Base-by-base conservation (phyloP, 495 filamentous ascomycete genomes). In the Lepraria neglecta region DNA sequence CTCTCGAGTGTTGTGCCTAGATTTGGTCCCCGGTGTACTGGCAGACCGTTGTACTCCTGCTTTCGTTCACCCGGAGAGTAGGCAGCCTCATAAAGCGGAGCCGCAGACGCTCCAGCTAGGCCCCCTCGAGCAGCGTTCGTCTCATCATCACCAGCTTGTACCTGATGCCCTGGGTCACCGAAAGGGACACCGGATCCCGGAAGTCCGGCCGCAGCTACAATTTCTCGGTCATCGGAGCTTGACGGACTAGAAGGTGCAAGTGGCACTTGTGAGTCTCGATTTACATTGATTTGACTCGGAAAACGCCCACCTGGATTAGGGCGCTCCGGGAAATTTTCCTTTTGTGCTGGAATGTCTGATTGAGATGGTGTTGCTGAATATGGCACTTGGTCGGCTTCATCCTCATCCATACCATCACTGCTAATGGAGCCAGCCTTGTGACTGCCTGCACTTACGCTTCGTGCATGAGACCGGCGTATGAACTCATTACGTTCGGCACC, bases 401-500 rank as follows among this genome's bases (percentile, higher is more conserved):
- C 91, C 64, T 96, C 91, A 59, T 95, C 91, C 68, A 91, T 78
- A 4, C 81, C 85, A 31, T 85, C 87, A 64, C 91, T 91, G 67
- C 82, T 83, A 27, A 82, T 74, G 35, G 88, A 88, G 43, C 73
- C 74, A 4, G 82, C 83, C 35, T 82, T 80, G 43, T 83, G 77
- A 38, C 87, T 91, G 14, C 77, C 77, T 58, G 84, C 83, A 67
- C 89, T 94, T 45, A 87, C 70, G 66, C 85, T 91, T 38, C 90
- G 83, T 21, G 84, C 82, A 67, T 92, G 90, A 30, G 63, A 62
- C 50, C 82, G 80, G 27, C 87, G 81, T 58, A 97, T 88, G 67
- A 92, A 97, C 19, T 87, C 90, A 68, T 87, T 87, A 3, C 92
- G 85, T 59, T 95, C 91, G 67, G 95, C 88, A 30, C 91, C 90